phyloP scores from a whole-genome alignment of 2,329 filamentous ascomycete genomes.

The Huntiella decipiens region DNA sequence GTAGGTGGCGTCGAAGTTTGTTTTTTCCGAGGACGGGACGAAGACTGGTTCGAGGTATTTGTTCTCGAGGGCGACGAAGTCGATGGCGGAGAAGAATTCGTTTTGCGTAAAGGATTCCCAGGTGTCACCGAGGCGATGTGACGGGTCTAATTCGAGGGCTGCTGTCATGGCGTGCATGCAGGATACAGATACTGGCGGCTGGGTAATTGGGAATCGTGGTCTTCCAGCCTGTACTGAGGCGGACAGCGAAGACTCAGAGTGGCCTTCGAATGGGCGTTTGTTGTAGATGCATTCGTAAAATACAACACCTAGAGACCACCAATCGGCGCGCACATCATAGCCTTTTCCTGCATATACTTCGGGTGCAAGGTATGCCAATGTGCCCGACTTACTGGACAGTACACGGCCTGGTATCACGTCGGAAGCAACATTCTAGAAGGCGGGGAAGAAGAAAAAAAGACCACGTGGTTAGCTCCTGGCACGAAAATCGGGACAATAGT shows the following conservation, averaged over 20 bases:
- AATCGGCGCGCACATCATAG: constrained; percentile 81
- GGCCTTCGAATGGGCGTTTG: constrained; percentile 90
- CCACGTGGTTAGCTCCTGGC: too few relatives aligned
- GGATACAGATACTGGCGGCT: constrained; percentile 69
- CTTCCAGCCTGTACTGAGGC: constrained; percentile 63
- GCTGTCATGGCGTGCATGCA: constrained; percentile 80
- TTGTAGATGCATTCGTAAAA: constrained; percentile 99
- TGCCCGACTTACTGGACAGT: constrained; percentile 90
- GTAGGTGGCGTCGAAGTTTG: constrained; percentile 97
- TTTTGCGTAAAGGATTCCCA: constrained; percentile 77
- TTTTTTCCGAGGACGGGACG: constrained; percentile 86
- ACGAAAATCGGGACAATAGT: too few relatives aligned
- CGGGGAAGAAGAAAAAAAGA: too few relatives aligned
- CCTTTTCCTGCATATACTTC: constrained; percentile 86
- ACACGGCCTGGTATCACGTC: constrained; percentile 69
- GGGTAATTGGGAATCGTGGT: constrained; percentile 81
- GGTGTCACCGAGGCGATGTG: constrained; percentile 64
- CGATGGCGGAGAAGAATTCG: constrained; percentile 71
- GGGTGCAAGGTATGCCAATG: constrained; percentile 82
- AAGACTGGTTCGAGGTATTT: constrained; percentile 88
- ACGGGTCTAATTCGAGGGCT: constrained; percentile 61
- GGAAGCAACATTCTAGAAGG: constrained; percentile 72
- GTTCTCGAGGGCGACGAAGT: constrained; percentile 66
- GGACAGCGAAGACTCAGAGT: constrained; percentile 61
- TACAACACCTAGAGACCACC: constrained; percentile 96